Percentiles rank a stretch among this genome's conserved stretches.
Evolutionary conservation across 805 yeast genomes (phyloP).

Genomic region (Yamadazyma scolyti): DNA sequence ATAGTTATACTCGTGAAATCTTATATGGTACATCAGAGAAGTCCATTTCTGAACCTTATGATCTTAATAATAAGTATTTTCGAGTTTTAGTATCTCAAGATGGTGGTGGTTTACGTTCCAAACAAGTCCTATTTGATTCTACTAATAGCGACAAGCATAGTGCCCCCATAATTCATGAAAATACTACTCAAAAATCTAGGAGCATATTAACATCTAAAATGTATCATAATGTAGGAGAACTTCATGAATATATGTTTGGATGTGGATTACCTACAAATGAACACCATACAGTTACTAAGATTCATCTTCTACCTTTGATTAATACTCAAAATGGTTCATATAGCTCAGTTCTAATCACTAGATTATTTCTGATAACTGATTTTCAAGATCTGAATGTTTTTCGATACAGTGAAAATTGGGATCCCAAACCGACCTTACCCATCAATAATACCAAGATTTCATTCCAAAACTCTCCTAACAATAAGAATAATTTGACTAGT

Average conservation of each 20-base stretch:
- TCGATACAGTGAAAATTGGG: constrained; percentile 25
- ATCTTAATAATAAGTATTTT: constrained; percentile 28
- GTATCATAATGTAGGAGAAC: constrained; percentile 41
- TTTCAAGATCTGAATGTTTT: constrained; percentile 2
- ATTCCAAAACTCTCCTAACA: neutral
- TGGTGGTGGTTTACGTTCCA: constrained; percentile 43
- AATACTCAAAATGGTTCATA: constrained; percentile 28
- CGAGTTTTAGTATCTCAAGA: constrained; percentile 49
- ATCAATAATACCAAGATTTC: constrained; percentile 16
- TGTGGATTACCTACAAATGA: constrained; percentile 52
- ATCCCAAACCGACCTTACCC: constrained; percentile 39
- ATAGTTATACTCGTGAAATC: constrained; percentile 41
- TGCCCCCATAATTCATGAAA: neutral
- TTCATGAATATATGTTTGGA: constrained; percentile 54
- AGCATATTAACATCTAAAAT: constrained; percentile 24
- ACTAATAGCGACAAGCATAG: constrained; percentile 19
- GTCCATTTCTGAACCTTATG: constrained; percentile 22
- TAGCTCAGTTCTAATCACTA: constrained; percentile 41
- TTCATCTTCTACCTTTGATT: constrained; percentile 45
- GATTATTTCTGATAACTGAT: constrained; percentile 40
- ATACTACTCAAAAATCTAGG: neutral
- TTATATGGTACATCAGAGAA: constrained; percentile 41
- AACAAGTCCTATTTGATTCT: constrained; percentile 49
- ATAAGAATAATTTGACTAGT: constrained; percentile 20
- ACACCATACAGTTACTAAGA: constrained; percentile 39